Base-by-base conservation (phyloP, 2,329 filamentous ascomycete species). In the Aulographum hederae region DNA sequence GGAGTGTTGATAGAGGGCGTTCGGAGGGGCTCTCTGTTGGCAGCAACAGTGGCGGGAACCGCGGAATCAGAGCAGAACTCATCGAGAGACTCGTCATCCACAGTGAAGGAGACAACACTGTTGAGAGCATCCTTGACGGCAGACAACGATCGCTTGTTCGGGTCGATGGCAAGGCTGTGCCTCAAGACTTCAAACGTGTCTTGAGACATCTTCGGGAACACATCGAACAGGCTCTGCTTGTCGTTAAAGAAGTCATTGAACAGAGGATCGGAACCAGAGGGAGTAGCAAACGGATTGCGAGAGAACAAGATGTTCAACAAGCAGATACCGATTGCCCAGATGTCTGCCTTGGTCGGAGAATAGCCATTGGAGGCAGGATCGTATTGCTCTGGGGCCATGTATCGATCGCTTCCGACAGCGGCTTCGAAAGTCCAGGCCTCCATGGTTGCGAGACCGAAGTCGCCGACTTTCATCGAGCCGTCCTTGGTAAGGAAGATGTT, bases 321-420 rank as follows among this genome's bases (percentile, higher is more conserved):
- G 54, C 89, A 94, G 56, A 98, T 86, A 39, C 89, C 89, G 48
- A 98, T 79, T 35, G 89, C 84, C 89, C 89, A 98, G 44, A 94
- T 74, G 52, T 98, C 89, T 32, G 89, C 89, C 57, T 89, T 73
- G 28, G 81, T 80, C 29, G 89, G 85, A 34, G 82, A 86, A 58
- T 98, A 98, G 37, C 89, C 89, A 39, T 69, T 72, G 39, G 75
- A 76, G 42, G 75, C 72, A 32, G 85, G 84, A 52, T 95, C 86
- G 46, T 89, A 95, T 56, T 98, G 89, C 57, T 98, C 89, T 4
- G 89, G 89, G 34, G 89, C 85, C 89, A 98, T 98, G 61, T 98
- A 98, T 34, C 89, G 82, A 51, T 98, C 89, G 51, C 89, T 95
- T 41, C 89, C 89, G 29, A 98, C 89, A 38, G 80, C 89, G 39